Percentiles rank a stretch among this genome's conserved stretches.
Evolutionary conservation across 2,329 filamentous ascomycete genomes (phyloP).

Genomic region (Graphilbum fragrans): DNA sequence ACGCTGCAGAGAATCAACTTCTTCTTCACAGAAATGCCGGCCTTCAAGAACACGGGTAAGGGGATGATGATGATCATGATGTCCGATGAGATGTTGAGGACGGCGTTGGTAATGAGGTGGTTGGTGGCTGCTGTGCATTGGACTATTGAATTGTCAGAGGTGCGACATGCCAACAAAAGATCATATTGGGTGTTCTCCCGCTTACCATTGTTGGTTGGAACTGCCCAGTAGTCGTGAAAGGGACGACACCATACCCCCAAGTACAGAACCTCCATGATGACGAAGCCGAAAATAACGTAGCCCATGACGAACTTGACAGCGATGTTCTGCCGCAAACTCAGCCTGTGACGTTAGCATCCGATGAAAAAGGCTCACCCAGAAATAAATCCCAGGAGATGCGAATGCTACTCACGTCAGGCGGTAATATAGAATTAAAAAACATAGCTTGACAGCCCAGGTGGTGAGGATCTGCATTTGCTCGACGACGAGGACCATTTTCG

Average conservation of each 20-base stretch:
- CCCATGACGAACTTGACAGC: constrained; percentile 26
- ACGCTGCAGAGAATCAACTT: constrained; percentile 38
- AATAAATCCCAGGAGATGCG: background rate
- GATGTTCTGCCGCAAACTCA: constrained; percentile 3
- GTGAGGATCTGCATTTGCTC: constrained; percentile 50
- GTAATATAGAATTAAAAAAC: constrained; percentile 44
- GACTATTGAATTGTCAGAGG: constrained; percentile 15
- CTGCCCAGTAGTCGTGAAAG: constrained; percentile 36
- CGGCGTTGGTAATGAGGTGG: constrained; percentile 45
- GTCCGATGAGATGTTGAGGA: constrained; percentile 49
- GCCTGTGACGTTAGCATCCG: background rate
- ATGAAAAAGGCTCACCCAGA: background rate
- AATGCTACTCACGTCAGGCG: constrained; percentile 32
- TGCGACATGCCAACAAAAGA: background rate
- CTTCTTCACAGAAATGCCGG: constrained; percentile 35
- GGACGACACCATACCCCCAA: constrained; percentile 36
- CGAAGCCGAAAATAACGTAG: constrained; percentile 7
- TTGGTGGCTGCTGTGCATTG: constrained; percentile 45
- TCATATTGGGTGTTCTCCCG: no score
- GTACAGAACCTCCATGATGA: constrained; percentile 10
- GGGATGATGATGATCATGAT: constrained; percentile 46
- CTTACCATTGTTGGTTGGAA: constrained; percentile 20
- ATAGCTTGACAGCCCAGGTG: constrained; percentile 43
- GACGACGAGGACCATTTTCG: constrained; percentile 50
- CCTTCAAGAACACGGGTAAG: constrained; percentile 37